Evolutionary conservation across 306 rosid genomes (phyloP).

Genomic region (Quercus parvula): DNA sequence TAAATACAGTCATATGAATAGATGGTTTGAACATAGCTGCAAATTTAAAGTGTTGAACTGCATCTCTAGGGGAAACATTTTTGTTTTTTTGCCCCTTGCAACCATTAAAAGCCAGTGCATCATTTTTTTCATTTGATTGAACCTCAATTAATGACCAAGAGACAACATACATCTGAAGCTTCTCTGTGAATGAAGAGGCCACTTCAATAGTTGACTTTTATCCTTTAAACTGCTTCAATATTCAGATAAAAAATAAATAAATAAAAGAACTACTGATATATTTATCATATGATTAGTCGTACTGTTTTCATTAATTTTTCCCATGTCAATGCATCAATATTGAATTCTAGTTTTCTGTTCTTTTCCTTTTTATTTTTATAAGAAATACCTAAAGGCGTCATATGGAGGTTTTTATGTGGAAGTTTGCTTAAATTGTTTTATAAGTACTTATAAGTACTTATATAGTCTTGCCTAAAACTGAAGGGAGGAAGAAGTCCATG

Average conservation of each 20-base stretch:
- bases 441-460: neutral
- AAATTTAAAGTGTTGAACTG: neutral
- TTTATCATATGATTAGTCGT: neutral
- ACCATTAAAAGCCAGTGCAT: neutral
- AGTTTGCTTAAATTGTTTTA: neutral
- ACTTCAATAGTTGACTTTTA: neutral
- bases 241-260: neutral
- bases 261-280: neutral
- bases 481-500: constrained; percentile 7
- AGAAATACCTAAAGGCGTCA: neutral
- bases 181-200: constrained; percentile 23
- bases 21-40: neutral
- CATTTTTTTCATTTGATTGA: neutral
- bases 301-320: neutral
- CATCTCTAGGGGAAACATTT: neutral
- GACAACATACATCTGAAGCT: neutral
- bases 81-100: neutral
- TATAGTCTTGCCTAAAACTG: neutral
- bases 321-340: constrained; percentile 6
- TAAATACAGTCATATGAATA: neutral
- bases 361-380: neutral
- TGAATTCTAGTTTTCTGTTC: neutral
- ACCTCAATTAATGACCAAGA: neutral
- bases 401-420: neutral
- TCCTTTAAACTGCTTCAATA: constrained; percentile 3